These are phyloP conservation scores for Neurospora crassa DNA, from an alignment of 2,329 filamentous ascomycete species.

Conservation along the genomic window DNA sequence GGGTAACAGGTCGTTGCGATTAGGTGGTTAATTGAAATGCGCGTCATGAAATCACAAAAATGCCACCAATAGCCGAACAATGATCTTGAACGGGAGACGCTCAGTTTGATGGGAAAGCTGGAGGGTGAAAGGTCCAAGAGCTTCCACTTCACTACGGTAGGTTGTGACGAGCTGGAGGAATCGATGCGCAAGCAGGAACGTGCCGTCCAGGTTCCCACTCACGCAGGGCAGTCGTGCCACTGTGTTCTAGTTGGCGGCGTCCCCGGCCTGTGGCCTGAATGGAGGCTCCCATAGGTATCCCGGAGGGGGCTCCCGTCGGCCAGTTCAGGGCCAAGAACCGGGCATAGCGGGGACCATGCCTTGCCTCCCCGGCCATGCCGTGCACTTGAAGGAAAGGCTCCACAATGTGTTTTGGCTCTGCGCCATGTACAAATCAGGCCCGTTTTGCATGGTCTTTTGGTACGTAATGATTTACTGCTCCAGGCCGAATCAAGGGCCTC, in stretches of 20 bases:
- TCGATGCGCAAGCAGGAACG: neutral
- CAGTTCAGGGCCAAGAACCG: neutral
- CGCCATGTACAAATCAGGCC: neutral
- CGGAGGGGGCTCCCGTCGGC: neutral
- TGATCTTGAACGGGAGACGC: neutral
- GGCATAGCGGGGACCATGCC: neutral
- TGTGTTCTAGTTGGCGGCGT: constrained; percentile 6
- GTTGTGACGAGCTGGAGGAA: neutral
- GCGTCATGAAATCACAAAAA: neutral
- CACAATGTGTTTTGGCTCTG: neutral
- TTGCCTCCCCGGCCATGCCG: neutral
- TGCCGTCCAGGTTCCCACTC: neutral
- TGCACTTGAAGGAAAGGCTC: neutral
- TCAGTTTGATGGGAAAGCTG: neutral
- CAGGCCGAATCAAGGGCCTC: neutral
- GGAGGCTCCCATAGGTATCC: neutral
- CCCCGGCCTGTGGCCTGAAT: neutral
- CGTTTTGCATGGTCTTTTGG: neutral
- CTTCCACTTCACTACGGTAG: too few relatives aligned
- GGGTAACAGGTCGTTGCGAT: neutral
- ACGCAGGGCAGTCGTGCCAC: constrained; percentile 12
- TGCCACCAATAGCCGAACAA: neutral
- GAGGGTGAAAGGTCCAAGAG: neutral
- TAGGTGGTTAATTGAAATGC: neutral
- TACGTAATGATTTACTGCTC: neutral